phyloP scores from a whole-genome alignment of 2,329 filamentous ascomycete genomes.

The Colletotrichum limetticola region DNA sequence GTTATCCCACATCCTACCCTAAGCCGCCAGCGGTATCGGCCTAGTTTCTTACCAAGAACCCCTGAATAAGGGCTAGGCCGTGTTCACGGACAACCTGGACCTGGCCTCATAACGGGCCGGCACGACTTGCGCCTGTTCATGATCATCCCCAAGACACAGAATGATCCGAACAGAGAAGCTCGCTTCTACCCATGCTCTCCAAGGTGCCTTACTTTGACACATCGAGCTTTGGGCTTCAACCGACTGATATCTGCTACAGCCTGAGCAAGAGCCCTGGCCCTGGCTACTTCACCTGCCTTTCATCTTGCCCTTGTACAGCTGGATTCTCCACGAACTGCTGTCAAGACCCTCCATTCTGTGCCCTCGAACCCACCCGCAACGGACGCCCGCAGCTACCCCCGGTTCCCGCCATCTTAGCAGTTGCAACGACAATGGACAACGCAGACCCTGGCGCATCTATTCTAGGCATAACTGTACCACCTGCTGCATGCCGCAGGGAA shows the following conservation, averaged over 20 bases:
- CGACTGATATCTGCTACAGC: not conserved
- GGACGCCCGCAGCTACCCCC: not conserved
- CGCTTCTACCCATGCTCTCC: not conserved
- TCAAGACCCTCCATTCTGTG: not conserved
- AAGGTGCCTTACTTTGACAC: not conserved
- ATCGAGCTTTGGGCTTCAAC: constrained; percentile 23
- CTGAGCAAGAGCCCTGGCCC: constrained; percentile 6
- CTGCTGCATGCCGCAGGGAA: not conserved
- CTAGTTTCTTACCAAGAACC: not conserved
- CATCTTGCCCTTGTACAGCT: not conserved
- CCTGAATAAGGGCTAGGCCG: not conserved
- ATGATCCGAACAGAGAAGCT: not conserved
- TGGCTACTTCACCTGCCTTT: not conserved
- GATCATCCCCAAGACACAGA: not conserved
- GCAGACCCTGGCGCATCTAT: not conserved
- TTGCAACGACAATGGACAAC: not conserved
- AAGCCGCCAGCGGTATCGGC: not conserved
- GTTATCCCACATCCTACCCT: not conserved
- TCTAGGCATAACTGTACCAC: not conserved
- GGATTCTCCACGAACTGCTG: not conserved
- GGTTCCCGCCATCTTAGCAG: not conserved
- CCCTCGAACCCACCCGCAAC: not conserved
- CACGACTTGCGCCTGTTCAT: constrained; percentile 14
- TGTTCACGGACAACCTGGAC: not conserved
- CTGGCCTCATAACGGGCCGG: constrained; percentile 29